These are phyloP conservation scores for Oropetium thomaeum DNA, from an alignment of 176 grass and related monocot species.

Conservation along the genomic window DNA sequence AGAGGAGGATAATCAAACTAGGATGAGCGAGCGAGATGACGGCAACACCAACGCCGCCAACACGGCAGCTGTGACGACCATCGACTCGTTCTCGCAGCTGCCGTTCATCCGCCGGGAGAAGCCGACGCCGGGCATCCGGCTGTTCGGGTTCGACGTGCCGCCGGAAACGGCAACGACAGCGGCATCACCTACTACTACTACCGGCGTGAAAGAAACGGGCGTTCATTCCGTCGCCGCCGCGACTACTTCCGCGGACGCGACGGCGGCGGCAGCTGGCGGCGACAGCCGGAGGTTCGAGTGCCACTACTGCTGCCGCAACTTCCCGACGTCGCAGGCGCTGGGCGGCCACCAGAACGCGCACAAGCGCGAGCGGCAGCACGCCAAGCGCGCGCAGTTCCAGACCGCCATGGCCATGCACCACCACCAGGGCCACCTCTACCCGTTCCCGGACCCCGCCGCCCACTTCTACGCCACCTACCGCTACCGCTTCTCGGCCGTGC, in stretches of 20 bases:
- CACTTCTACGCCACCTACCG: too few species aligned
- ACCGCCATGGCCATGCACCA: constrained; percentile 44
- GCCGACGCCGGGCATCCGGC: constrained; percentile 45
- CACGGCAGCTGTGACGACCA: constrained; percentile 11
- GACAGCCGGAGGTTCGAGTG: constrained; percentile 64
- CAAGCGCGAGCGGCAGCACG: constrained; percentile 80
- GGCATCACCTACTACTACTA: not conserved
- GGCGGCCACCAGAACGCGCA: constrained; percentile 90
- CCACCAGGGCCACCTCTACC: too few species aligned
- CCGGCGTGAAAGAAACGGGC: not conserved
- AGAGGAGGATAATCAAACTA: too few species aligned
- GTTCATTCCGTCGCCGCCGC: too few species aligned
- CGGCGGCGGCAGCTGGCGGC: not conserved
- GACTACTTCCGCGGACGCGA: not conserved
- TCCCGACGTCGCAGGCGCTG: constrained; percentile 83
- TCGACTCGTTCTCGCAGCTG: constrained; percentile 82
- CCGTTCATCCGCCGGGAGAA: constrained; percentile 47
- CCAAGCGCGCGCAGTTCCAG: constrained; percentile 73
- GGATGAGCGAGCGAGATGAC: constrained; percentile 67
- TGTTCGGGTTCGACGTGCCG: constrained; percentile 72
- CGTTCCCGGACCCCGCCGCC: too few species aligned
- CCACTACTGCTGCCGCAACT: constrained; percentile 90
- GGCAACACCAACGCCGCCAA: not conserved
- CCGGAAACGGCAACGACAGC: constrained; percentile 2
- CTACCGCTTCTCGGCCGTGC: too few species aligned